A percentile compares a stretch with the other conserved stretches of the same genome.
These are phyloP conservation scores for Asterophora lycoperdoides DNA, from an alignment of 768 basidiomycete species.

Conservation along the genomic window DNA sequence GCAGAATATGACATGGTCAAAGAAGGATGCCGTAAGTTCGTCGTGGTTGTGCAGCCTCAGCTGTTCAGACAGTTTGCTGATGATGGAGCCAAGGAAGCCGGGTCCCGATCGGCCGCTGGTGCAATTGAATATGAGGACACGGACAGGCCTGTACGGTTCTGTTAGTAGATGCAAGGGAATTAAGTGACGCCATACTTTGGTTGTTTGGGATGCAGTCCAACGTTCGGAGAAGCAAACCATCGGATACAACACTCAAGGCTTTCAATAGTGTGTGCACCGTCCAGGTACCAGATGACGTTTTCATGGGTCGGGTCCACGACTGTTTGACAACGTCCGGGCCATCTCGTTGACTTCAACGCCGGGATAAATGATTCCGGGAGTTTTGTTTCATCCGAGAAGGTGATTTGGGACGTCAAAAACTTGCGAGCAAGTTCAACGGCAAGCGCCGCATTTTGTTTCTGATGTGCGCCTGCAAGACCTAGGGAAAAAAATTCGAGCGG, in stretches of 20 bases:
- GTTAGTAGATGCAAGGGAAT: constrained; percentile 6
- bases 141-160: constrained; percentile 26
- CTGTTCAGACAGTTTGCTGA: constrained; percentile 45
- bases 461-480: constrained; percentile 88
- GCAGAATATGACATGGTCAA: constrained; percentile 89
- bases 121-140: constrained; percentile 91
- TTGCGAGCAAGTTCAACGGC: constrained; percentile 68
- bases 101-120: constrained; percentile 83
- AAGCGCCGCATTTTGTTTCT: constrained; percentile 81
- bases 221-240: constrained; percentile 74
- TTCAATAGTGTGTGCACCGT: constrained; percentile 94
- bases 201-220: constrained; percentile 37
- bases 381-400: constrained; percentile 20
- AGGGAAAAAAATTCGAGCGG: neutral
- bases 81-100: constrained; percentile 59
- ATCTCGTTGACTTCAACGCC: constrained; percentile 67
- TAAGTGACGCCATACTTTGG: constrained; percentile 13
- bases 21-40: constrained; percentile 46
- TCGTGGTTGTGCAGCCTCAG: constrained; percentile 37
- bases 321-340: constrained; percentile 95
- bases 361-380: constrained; percentile 52
- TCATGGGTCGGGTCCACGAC: constrained; percentile 55
- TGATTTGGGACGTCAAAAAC: constrained; percentile 47
- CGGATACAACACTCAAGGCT: constrained; percentile 82
- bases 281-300: constrained; percentile 78